Evolutionary conservation across 2,329 filamentous ascomycete species (phyloP), one percentile per base, ranked within the genome.

Genomic region (Penicillium polonicum): DNA sequence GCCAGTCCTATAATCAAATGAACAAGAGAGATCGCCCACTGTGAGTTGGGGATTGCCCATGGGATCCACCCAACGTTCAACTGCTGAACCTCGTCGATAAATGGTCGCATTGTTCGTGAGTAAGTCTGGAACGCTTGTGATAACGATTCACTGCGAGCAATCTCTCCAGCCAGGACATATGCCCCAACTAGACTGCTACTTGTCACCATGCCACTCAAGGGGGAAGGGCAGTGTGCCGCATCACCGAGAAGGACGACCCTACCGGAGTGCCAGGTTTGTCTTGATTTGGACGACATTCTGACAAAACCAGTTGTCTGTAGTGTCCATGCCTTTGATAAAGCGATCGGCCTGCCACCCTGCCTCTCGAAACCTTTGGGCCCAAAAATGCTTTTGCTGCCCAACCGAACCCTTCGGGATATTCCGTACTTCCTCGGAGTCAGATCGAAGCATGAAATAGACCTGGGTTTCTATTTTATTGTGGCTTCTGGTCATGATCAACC

Each of bases 281-380:
- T 68, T 69, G 48, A 78, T 70, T 46, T 78, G 73, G 2, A 72
- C 60, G 0, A 59, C 55, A 25, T 76, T 71, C 31, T 78, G 72
- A 57, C 74, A 76, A 64, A 81, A 82, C 61, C 79, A 81, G 54
- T 81, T 75, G 0, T 76, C 63, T 0, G 73, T 65, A 1, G 64
- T 66, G 29, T 72, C 64, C 75, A 82, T 77, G 2, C 65, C 76
- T 4, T 23, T 59, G 0, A 80, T 48, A 3, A 77, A 65, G 0
- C 74, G 68, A 2, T 74, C 67, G 0, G 64, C 63, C 55, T 76
- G 60, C 70, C 75, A 79, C 1, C 77, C 77, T 0, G 70, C 72
- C n/a, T 68, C 72, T 1, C 65, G 57, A 38, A 75, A 79, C 6
- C 67, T 55, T 5, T 64, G 46, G 5, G 63, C 52, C 60, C 65